Evolutionary conservation across 139 green algal species (phyloP), one percentile per base, ranked within the genome.

Genomic region (Eudorina sp.): DNA sequence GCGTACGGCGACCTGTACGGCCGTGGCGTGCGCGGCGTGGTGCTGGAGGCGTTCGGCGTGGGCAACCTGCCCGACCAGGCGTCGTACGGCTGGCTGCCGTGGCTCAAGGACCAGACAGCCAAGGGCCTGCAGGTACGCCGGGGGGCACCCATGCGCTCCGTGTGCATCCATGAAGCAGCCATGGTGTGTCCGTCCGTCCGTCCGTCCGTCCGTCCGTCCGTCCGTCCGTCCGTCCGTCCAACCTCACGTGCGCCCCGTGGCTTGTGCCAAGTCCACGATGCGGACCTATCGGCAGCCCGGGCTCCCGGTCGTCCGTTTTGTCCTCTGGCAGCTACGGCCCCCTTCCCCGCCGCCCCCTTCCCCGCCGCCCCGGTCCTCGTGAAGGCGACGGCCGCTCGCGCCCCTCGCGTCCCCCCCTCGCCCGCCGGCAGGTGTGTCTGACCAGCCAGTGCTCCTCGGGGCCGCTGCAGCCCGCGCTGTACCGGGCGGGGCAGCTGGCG

Each of bases 1-100:
- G 79, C 89, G 60, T 99, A 98, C 81, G 97, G 97, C 31, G 96
- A 99, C 81, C 66, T 98, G 34, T 92, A 91, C 31, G 90, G 69
- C 27, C 78, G 94, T 0, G 95, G 95, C 5, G 94, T 97, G 40
- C 80, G 91, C 18, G 97, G 96, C 21, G 83, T 98, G 1, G 94
- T 99, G 23, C 93, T 99, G 43, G 97, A 99, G 90, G 92, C 93
- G 1, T 99, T 98, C 94, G 97, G 97, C 0, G 95, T 98, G 18
- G 97, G 96, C 89, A 98, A 99, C 94, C 95, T 98, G 92, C 97
- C 97, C 1, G 94, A 98, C 90, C 66, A 77, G n/a, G 25, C 88
- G 0, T 27, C 83, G 6, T 45, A 83, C 0, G 95, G 95, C 19
- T 99, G 97, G 97, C 64, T 99, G 45, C 92, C 95, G 0, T 99